phyloP scores from a whole-genome alignment of 345 rosid genomes.

The Passiflora organensis region DNA sequence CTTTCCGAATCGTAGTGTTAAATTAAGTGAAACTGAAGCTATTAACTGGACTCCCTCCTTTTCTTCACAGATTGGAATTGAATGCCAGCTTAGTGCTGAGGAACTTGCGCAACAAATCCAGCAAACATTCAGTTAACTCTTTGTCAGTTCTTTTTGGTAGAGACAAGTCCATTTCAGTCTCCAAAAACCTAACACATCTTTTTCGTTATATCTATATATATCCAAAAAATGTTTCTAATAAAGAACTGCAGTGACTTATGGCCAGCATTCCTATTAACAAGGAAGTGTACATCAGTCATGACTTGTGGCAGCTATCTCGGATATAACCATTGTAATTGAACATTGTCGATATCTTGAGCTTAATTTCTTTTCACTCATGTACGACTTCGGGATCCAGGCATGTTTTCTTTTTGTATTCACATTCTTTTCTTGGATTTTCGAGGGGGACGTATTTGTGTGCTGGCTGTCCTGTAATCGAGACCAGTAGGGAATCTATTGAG shows the following conservation, averaged over 20 bases:
- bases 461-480: too few species aligned
- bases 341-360: conserved; percentile 7
- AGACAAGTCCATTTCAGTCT: too few species aligned
- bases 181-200: conserved; percentile 3
- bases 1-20: too few species aligned
- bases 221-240: conserved; percentile 2
- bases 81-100: conserved; percentile 92
- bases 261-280: conserved; percentile 4
- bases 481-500: too few species aligned
- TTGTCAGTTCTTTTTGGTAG: not conserved
- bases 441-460: too few species aligned
- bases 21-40: too few species aligned
- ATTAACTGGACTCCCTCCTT: too few species aligned
- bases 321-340: not conserved
- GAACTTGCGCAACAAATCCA: conserved; percentile 88
- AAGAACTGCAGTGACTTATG: conserved; percentile 2
- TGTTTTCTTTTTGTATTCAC: too few species aligned
- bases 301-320: not conserved
- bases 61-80: conserved; percentile 79
- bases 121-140: conserved; percentile 61
- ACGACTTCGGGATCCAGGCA: not conserved
- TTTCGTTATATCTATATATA: not conserved
- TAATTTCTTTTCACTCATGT: not conserved
- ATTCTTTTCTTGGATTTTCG: too few species aligned
- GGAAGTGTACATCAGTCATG: conserved; percentile 11